These are phyloP conservation scores for Clarireedia homoeocarpa DNA, from an alignment of 2,329 filamentous ascomycete species.

Conservation along the genomic window DNA sequence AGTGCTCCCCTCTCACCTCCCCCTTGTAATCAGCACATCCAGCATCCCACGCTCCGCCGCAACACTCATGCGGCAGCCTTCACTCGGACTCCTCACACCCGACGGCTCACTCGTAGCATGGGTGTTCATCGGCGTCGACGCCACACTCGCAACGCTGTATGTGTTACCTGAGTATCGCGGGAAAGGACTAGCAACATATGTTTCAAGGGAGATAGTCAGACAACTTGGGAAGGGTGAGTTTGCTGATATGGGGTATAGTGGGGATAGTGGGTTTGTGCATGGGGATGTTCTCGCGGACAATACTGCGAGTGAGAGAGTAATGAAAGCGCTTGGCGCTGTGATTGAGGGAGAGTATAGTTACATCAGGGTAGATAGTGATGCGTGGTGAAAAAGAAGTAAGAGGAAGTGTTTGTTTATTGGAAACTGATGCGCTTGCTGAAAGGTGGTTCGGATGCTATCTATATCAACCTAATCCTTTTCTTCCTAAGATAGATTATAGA, in stretches of 20 bases:
- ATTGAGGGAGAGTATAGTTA: constrained; percentile 18
- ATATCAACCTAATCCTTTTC: too few relatives aligned
- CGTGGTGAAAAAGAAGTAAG: constrained; percentile 5
- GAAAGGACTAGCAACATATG: constrained; percentile 21
- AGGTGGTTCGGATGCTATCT: too few relatives aligned
- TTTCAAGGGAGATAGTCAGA: constrained; percentile 19
- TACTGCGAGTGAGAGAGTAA: constrained; percentile 25
- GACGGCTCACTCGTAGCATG: constrained; percentile 21
- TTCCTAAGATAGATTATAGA: too few relatives aligned
- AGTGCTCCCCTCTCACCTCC: constrained; percentile 22
- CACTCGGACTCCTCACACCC: constrained; percentile 17
- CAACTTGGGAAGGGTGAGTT: constrained; percentile 19
- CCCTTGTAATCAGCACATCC: constrained; percentile 25
- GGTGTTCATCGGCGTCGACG: constrained; percentile 26
- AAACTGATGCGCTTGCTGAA: background rate
- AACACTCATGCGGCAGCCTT: constrained; percentile 22
- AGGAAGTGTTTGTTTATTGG: background rate
- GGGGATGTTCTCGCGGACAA: constrained; percentile 27
- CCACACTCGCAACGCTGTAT: constrained; percentile 24
- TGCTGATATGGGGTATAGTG: constrained; percentile 21
- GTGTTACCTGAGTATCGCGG: constrained; percentile 24
- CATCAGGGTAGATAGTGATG: constrained; percentile 22
- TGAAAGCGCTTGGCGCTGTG: constrained; percentile 19
- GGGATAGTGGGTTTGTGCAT: constrained; percentile 25
- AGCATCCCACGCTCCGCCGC: constrained; percentile 18